Percentiles rank a stretch among this genome's conserved stretches.
Conservation (phyloP, 2,329 filamentous ascomycete genomes). For the Aspergillus awamori region DNA sequence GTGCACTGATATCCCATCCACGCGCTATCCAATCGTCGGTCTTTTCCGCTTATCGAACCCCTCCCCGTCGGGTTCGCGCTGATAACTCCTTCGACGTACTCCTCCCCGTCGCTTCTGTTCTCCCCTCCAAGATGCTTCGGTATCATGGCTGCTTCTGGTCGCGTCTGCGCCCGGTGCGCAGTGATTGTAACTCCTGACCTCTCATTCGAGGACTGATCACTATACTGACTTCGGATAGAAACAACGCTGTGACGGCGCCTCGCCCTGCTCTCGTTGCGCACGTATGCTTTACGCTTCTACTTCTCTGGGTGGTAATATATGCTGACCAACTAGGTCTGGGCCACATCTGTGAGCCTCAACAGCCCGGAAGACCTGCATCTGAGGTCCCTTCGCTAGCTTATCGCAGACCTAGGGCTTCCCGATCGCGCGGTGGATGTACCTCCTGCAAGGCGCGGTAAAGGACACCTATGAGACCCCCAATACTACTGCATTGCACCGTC, state of each 20-base stretch:
- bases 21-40: too few relatives aligned
- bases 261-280: constrained; percentile 30
- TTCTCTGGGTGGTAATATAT: background rate
- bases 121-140: background rate
- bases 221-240: constrained; percentile 17
- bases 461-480: background rate
- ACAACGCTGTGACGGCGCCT: constrained; percentile 32
- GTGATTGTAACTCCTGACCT: background rate
- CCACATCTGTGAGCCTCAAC: constrained; percentile 26
- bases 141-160: background rate
- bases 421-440: constrained; percentile 30
- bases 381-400: background rate
- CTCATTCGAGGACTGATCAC: too few relatives aligned
- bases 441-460: constrained; percentile 30
- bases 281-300: constrained; percentile 17
- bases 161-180: constrained; percentile 1
- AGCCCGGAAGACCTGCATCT: constrained; percentile 8
- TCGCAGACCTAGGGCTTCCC: constrained; percentile 27
- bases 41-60: too few relatives aligned
- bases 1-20: background rate
- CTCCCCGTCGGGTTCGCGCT: too few relatives aligned
- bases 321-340: constrained; percentile 23
- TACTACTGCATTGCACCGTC: too few relatives aligned
- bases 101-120: background rate
- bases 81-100: background rate